Percentiles rank a stretch among this genome's conserved stretches.
Evolutionary conservation across 768 basidiomycete species (phyloP).

Genomic region (Amanita fuliginea): DNA sequence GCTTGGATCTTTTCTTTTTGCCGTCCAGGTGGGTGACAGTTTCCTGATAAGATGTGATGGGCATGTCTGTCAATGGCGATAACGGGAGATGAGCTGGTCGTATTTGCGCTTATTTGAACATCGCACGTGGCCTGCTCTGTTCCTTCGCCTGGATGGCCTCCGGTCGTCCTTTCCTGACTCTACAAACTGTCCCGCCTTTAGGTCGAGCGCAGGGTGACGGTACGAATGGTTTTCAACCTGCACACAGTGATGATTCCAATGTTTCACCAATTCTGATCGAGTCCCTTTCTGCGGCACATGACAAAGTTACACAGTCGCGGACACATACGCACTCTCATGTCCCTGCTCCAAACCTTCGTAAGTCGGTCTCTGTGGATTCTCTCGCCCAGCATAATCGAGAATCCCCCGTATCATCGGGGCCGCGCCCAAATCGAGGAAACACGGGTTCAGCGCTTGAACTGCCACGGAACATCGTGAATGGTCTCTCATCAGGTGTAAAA

Average conservation of each 20-base stretch:
- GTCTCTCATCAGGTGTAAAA: constrained; percentile 1
- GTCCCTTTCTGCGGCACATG: constrained; percentile 29
- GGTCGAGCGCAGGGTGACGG: constrained; percentile 5
- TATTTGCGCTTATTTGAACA: constrained; percentile 8
- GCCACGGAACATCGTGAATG: constrained; percentile 14
- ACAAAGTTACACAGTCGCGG: constrained; percentile 11
- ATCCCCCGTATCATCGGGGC: constrained; percentile 17
- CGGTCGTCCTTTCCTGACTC: constrained; percentile 5
- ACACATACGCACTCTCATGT: constrained; percentile 17
- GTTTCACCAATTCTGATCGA: constrained; percentile 15
- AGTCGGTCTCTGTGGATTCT: constrained; percentile 72
- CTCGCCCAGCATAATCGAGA: constrained; percentile 41
- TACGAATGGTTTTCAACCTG: neutral
- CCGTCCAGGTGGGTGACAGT: too few species aligned
- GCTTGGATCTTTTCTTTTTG: too few species aligned
- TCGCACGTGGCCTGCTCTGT: constrained; percentile 9
- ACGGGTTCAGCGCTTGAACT: constrained; percentile 24
- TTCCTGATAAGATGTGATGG: neutral
- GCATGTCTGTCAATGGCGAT: neutral
- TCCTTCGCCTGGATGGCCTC: constrained; percentile 17
- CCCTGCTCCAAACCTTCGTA: constrained; percentile 40
- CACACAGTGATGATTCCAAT: constrained; percentile 1
- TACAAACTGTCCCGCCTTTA: constrained; percentile 3
- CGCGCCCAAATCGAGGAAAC: constrained; percentile 27
- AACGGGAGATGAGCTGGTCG: too few species aligned